Evolutionary conservation across 2,329 filamentous ascomycete species (phyloP).

Genomic region (Cladosporium sp.): DNA sequence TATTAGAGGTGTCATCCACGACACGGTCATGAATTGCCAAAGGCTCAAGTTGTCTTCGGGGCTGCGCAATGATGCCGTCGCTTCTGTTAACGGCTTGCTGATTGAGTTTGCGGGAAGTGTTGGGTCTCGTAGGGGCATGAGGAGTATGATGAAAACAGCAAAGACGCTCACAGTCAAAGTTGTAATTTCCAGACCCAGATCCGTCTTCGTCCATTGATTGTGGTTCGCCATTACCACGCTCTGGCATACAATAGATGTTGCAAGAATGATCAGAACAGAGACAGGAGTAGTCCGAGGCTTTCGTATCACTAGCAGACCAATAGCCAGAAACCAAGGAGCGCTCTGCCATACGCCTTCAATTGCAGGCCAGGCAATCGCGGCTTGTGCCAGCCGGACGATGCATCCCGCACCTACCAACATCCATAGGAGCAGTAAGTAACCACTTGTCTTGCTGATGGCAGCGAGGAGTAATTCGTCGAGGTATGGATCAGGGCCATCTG

Average conservation of each 20-base stretch:
- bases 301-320: slow-evolving; percentile 21
- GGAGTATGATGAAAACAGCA: slow-evolving; percentile 53
- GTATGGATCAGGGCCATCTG: slow-evolving; percentile 32
- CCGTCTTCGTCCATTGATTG: slow-evolving; percentile 11
- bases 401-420: slow-evolving; percentile 18
- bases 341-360: slow-evolving; percentile 13
- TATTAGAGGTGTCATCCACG: slow-evolving; percentile 76
- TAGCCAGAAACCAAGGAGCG: slow-evolving; percentile 23
- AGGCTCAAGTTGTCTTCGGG: slow-evolving; percentile 76
- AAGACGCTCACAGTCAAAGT: slow-evolving; percentile 38
- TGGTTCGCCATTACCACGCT: slow-evolving; percentile 22
- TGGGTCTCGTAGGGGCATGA: slow-evolving; percentile 68
- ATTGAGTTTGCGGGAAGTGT: slow-evolving; percentile 53
- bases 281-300: slow-evolving; percentile 27
- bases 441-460: slow-evolving; percentile 28
- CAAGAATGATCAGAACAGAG: slow-evolving; percentile 21
- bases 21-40: slow-evolving; percentile 81
- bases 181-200: slow-evolving; percentile 31
- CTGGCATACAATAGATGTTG: slow-evolving; percentile 20
- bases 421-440: slow-evolving; percentile 17
- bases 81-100: slow-evolving; percentile 51
- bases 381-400: slow-evolving; percentile 18
- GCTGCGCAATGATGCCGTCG: slow-evolving; percentile 59
- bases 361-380: slow-evolving; percentile 7
- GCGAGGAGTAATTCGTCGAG: slow-evolving; percentile 22